These are phyloP conservation scores for Didymella glomerata DNA, from an alignment of 2,329 filamentous ascomycete species.

Conservation along the genomic window DNA sequence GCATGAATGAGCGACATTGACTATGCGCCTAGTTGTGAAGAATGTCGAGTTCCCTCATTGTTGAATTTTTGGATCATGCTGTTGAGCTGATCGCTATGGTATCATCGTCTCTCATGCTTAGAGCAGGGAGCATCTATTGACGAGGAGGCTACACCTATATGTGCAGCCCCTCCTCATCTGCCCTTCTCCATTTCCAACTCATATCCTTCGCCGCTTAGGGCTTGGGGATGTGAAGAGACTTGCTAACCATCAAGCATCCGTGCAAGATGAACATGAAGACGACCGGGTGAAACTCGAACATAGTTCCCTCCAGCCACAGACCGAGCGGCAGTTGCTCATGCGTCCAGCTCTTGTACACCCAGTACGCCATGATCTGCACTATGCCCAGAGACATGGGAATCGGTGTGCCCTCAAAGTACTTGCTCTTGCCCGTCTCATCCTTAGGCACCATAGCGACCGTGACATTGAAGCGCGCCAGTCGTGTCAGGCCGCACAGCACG, in stretches of 20 bases:
- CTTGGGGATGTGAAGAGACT: slow-evolving; percentile 94
- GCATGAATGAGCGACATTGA: not conserved
- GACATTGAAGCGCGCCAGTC: slow-evolving; percentile 96
- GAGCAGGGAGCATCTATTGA: not conserved
- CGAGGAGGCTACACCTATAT: not conserved
- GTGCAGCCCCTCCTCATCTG: not conserved
- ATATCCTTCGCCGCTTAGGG: slow-evolving; percentile 53
- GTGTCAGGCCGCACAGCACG: slow-evolving; percentile 91
- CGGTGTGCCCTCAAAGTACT: slow-evolving; percentile 96
- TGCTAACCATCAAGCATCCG: slow-evolving; percentile 94
- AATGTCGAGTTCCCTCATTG: not conserved
- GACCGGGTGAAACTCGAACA: slow-evolving; percentile 84
- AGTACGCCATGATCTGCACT: slow-evolving; percentile 86
- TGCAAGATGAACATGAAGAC: slow-evolving; percentile 84
- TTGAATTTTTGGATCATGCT: slow-evolving; percentile 9
- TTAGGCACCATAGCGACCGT: slow-evolving; percentile 90
- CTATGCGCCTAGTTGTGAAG: not conserved
- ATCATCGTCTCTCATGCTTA: slow-evolving; percentile 11
- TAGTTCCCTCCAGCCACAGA: slow-evolving; percentile 69
- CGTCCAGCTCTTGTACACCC: slow-evolving; percentile 82
- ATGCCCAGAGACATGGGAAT: slow-evolving; percentile 89
- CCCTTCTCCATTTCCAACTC: not conserved
- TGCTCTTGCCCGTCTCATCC: slow-evolving; percentile 87
- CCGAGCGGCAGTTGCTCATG: slow-evolving; percentile 81
- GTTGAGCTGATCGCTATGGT: slow-evolving; percentile 8